Conservation (phyloP, 2,329 filamentous ascomycete species). For the Ascochyta clinopodiicola region DNA sequence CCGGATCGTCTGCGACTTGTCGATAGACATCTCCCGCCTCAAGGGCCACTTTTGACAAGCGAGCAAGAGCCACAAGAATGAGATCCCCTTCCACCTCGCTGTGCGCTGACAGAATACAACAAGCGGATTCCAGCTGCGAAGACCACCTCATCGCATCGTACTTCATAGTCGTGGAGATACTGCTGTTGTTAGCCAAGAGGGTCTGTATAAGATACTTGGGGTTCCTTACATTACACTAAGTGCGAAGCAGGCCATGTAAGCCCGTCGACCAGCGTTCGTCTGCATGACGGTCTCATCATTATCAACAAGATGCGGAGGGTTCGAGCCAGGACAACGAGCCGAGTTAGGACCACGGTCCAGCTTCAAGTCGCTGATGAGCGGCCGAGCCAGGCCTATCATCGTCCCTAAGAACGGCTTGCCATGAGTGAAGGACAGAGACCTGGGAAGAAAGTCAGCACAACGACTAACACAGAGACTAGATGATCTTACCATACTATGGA, state of each 20-base stretch:
- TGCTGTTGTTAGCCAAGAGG: slow-evolving; percentile 9
- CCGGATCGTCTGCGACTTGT: slow-evolving; percentile 25
- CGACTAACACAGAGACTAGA: background rate
- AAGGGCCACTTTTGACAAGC: slow-evolving; percentile 37
- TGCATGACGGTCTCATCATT: slow-evolving; percentile 7
- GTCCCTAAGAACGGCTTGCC: slow-evolving; percentile 29
- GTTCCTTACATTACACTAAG: slow-evolving; percentile 48
- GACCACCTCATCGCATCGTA: slow-evolving; percentile 64
- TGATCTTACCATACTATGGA: slow-evolving; percentile 28
- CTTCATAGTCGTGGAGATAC: slow-evolving; percentile 24
- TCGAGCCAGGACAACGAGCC: slow-evolving; percentile 5
- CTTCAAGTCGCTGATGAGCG: slow-evolving; percentile 28
- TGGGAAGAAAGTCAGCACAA: slow-evolving; percentile 3
- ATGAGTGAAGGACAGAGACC: slow-evolving; percentile 25
- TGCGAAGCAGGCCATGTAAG: slow-evolving; percentile 58
- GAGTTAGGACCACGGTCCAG: slow-evolving; percentile 23
- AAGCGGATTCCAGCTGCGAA: slow-evolving; percentile 64
- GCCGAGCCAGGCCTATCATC: slow-evolving; percentile 21
- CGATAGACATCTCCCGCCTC: slow-evolving; percentile 28
- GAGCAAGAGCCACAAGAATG: slow-evolving; percentile 54
- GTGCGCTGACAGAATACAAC: slow-evolving; percentile 39
- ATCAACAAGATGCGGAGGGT: slow-evolving; percentile 14
- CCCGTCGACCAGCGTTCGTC: slow-evolving; percentile 60
- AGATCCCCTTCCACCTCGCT: slow-evolving; percentile 58
- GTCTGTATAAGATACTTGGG: background rate